Conservation (phyloP, 129 eudicot species). For the Flaveria sonorensis region DNA sequence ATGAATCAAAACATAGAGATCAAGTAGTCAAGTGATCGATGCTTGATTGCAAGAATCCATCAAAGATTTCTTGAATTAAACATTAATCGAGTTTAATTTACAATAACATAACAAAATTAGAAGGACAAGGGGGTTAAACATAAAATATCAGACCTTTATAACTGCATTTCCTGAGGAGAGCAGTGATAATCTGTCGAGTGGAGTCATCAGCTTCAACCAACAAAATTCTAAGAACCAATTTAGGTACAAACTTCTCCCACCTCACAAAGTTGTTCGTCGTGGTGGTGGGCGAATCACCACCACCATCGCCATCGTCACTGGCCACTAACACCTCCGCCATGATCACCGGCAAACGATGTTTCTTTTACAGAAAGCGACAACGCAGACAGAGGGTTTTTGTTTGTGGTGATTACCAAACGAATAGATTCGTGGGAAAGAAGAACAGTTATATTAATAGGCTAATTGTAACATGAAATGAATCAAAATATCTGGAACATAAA, state of each 20-base stretch:
- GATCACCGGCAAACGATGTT: too few species aligned
- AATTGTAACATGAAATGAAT: background rate
- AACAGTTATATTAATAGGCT: too few species aligned
- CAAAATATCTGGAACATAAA: slow-evolving; percentile 39
- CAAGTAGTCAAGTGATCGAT: background rate
- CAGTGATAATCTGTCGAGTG: slow-evolving; percentile 78
- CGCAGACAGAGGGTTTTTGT: slow-evolving; percentile 12
- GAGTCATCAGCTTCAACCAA: slow-evolving; percentile 89
- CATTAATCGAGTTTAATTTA: too few species aligned
- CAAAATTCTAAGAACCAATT: slow-evolving; percentile 66
- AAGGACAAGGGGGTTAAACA: background rate
- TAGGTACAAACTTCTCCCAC: slow-evolving; percentile 80
- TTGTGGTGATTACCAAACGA: background rate
- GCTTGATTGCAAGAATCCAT: too few species aligned
- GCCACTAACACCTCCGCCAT: too few species aligned
- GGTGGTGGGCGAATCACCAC: slow-evolving; percentile 17
- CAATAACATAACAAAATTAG: too few species aligned
- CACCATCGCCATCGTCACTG: slow-evolving; percentile 22
- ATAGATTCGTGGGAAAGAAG: too few species aligned
- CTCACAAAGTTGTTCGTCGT: slow-evolving; percentile 36
- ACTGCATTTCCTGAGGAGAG: slow-evolving; percentile 88
- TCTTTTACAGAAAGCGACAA: background rate
- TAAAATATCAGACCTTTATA: slow-evolving; percentile 55
- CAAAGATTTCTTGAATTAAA: too few species aligned
- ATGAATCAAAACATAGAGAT: background rate